Evolutionary conservation across 371 early-diverging fungal species (phyloP).

Genomic region (Dinochytrium kinnereticum): DNA sequence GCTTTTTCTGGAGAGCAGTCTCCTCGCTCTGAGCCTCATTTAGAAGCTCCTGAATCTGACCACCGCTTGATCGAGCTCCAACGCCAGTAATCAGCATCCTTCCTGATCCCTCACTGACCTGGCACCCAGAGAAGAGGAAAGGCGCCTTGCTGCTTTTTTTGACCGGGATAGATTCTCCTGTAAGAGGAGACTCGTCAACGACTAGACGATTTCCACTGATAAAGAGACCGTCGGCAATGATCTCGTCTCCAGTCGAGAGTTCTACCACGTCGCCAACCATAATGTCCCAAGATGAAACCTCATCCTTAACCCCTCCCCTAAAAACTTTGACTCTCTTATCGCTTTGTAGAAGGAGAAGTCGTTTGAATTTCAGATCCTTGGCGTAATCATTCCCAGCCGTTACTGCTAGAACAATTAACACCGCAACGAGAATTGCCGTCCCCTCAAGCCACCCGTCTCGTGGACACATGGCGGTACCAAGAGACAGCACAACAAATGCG

Average conservation of each 20-base stretch:
- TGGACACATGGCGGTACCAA: conserved; percentile 69
- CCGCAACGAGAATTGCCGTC: conserved; percentile 74
- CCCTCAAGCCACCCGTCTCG: conserved; percentile 70
- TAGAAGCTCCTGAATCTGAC: conserved; percentile 75
- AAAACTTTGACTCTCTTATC: conserved; percentile 77
- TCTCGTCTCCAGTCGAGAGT: conserved; percentile 94
- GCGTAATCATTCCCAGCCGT: conserved; percentile 80
- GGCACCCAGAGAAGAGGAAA: conserved; percentile 73
- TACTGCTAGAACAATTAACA: conserved; percentile 74
- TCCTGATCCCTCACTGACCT: conserved; percentile 82
- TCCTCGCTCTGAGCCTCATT: conserved; percentile 65
- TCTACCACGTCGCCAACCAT: conserved; percentile 71
- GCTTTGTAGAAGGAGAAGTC: conserved; percentile 88
- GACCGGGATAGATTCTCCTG: conserved; percentile 84
- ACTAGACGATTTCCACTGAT: conserved; percentile 38
- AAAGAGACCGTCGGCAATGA: conserved; percentile 86
- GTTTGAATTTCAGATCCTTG: conserved; percentile 80
- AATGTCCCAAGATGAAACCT: conserved; percentile 32
- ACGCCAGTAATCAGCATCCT: conserved; percentile 80
- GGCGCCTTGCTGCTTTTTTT: conserved; percentile 34
- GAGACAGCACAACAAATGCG: conserved; percentile 75
- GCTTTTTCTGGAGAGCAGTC: conserved; percentile 93
- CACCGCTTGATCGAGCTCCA: conserved; percentile 75
- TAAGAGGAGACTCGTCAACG: conserved; percentile 69
- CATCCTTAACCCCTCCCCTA: conserved; percentile 26